Base-by-base conservation (phyloP, 192 early-diverging fungal genomes). In the Funneliformis mosseae region DNA sequence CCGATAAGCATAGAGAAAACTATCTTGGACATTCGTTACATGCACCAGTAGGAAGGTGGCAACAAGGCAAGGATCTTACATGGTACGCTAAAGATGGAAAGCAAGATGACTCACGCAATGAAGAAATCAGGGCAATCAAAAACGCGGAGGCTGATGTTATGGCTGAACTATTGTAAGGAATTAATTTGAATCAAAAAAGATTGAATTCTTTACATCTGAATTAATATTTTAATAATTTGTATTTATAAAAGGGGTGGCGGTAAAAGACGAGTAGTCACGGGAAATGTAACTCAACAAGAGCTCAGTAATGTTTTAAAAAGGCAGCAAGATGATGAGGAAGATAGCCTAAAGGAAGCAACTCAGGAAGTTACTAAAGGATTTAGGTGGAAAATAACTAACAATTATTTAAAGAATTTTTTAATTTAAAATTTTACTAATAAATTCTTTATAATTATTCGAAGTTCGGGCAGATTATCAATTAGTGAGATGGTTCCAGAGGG, bases 21-120 rank as follows among this genome's bases (percentile, higher is more conserved):
- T 96, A 96, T 81, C 88, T 96, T 23, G 95, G 95, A 8, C 92
- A 96, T 85, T 94, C 93, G 6, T 60, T 96, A 21, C 88, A 88
- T 67, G 95, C 95, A 10, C 93, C 95, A 5, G 92, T 94, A 0
- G 95, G 95, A 4, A 87, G 94, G 21, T 96, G 93, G 93, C 21
- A 42, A 27, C 78, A 82, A 83, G 87, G 88, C n/a, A 88, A 88
- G 27, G 91, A 92, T 83, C 70, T 93, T 25, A 89, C 86, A 6
- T 95, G 93, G 94, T 95, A 95, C 82, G 87, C 89, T 42, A 94
- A 94, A 73, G 86, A 88, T 70, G 82, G 80, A 43, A 84, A 80
- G 4, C 84, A 83, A 8, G 83, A 77, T 10, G 38, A 78, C 6
- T 82, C 82, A 11, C 80, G 85, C 3, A 69, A 63, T 21, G 80